These are phyloP conservation scores for Physcia stellaris DNA, from an alignment of 495 filamentous ascomycete genomes.

Conservation along the genomic window DNA sequence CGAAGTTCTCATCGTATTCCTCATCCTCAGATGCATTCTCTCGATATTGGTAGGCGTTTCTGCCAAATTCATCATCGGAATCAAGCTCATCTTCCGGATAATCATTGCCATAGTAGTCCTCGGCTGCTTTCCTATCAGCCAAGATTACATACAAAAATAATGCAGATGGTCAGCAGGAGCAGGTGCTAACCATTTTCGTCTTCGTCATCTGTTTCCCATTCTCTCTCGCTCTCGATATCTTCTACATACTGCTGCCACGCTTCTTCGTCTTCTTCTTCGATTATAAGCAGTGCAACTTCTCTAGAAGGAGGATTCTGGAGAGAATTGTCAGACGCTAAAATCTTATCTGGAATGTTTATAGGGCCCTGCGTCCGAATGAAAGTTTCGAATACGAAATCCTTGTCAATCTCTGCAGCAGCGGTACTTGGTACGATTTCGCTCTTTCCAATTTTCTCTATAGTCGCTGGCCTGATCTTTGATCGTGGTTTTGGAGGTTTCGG, in stretches of 20 bases:
- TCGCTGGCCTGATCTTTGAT: slow-evolving; percentile 13
- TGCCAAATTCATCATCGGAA: slow-evolving; percentile 41
- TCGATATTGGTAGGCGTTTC: slow-evolving; percentile 34
- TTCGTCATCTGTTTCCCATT: slow-evolving; percentile 47
- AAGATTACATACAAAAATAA: neutral
- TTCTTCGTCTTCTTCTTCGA: slow-evolving; percentile 42
- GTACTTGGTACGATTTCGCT: slow-evolving; percentile 19
- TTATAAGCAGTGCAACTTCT: slow-evolving; percentile 44
- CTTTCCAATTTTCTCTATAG: slow-evolving; percentile 6
- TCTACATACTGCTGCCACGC: slow-evolving; percentile 44
- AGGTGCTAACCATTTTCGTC: slow-evolving; percentile 40
- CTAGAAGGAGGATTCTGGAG: no score
- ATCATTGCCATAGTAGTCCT: slow-evolving; percentile 52
- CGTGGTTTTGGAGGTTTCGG: slow-evolving; percentile 19
- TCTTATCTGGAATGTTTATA: neutral
- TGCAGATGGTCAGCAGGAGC: slow-evolving; percentile 4
- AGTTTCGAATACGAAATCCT: slow-evolving; percentile 51
- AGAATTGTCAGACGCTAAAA: no score
- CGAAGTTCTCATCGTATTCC: slow-evolving; percentile 35
- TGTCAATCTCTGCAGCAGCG: slow-evolving; percentile 24
- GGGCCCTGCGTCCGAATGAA: slow-evolving; percentile 32
- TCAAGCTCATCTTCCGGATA: slow-evolving; percentile 55
- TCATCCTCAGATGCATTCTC: slow-evolving; percentile 39
- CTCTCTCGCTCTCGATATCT: slow-evolving; percentile 36
- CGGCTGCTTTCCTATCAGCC: no score